Evolutionary conservation across 352 stramenopile species (phyloP).

Genomic region (Blastocystis sp.): DNA sequence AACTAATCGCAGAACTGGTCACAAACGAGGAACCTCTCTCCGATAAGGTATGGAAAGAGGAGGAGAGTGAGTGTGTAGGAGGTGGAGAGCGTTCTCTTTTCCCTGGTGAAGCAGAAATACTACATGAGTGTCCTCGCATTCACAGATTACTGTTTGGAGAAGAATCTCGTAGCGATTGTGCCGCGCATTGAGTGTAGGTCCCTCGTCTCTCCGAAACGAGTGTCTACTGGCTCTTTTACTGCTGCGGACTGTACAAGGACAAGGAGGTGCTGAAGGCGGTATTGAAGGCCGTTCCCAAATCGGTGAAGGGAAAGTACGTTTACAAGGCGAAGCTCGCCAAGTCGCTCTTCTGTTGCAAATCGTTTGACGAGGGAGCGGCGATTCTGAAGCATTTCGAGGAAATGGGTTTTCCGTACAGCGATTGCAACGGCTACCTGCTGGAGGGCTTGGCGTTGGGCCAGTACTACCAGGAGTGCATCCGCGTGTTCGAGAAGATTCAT

Average conservation of each 20-base stretch:
- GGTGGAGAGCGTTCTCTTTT: slow-evolving; percentile 33
- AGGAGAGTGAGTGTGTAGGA: background rate
- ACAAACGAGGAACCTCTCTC: slow-evolving; percentile 10
- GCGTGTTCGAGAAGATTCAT: slow-evolving; percentile 26
- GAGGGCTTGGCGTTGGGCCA: slow-evolving; percentile 28
- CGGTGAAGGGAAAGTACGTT: slow-evolving; percentile 16
- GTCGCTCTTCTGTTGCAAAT: background rate
- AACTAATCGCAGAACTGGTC: slow-evolving; percentile 38
- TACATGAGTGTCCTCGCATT: slow-evolving; percentile 32
- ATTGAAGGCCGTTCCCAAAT: slow-evolving; percentile 4
- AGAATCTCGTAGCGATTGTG: slow-evolving; percentile 4
- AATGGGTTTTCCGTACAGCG: slow-evolving; percentile 13
- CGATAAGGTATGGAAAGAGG: slow-evolving; percentile 1
- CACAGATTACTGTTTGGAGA: slow-evolving; percentile 53
- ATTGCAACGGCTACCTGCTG: slow-evolving; percentile 39
- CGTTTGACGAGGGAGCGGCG: slow-evolving; percentile 5
- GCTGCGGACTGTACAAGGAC: slow-evolving; percentile 39
- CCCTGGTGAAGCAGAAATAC: slow-evolving; percentile 41
- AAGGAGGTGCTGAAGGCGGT: slow-evolving; percentile 7
- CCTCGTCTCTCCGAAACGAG: slow-evolving; percentile 18
- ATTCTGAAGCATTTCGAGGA: slow-evolving; percentile 14
- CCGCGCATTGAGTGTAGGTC: background rate
- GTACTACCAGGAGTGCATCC: slow-evolving; percentile 59
- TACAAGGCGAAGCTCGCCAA: slow-evolving; percentile 36
- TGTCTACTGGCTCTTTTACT: slow-evolving; percentile 28